These are phyloP conservation scores for Colletotrichum tropicicola DNA, from an alignment of 2,329 filamentous ascomycete species.

Conservation along the genomic window DNA sequence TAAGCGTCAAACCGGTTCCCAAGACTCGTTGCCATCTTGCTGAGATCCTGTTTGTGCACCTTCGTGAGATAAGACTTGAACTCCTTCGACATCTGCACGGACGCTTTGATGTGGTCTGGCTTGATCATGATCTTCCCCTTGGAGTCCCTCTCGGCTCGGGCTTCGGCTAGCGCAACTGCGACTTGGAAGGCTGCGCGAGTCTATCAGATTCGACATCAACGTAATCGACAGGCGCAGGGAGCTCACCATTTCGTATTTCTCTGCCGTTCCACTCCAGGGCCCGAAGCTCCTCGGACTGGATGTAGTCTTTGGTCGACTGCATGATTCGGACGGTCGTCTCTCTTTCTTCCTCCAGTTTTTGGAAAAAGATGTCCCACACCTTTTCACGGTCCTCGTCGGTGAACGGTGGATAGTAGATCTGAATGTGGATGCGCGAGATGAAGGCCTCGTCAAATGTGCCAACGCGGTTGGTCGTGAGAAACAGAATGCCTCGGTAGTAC, in stretches of 20 bases:
- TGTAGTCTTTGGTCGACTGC: constrained; percentile 30
- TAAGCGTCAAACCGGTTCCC: background rate
- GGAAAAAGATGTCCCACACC: constrained; percentile 38
- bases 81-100: constrained; percentile 29
- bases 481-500: constrained; percentile 41
- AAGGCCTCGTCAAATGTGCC: constrained; percentile 42
- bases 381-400: constrained; percentile 34
- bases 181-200: constrained; percentile 36
- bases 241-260: constrained; percentile 35
- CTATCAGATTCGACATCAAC: background rate
- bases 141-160: constrained; percentile 26
- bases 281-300: constrained; percentile 21
- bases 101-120: constrained; percentile 30
- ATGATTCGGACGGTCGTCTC: constrained; percentile 34
- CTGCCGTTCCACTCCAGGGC: constrained; percentile 33
- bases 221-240: no score
- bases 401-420: constrained; percentile 39
- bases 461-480: constrained; percentile 40
- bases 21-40: background rate
- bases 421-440: constrained; percentile 40
- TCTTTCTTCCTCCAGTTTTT: constrained; percentile 36
- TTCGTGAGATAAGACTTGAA: constrained; percentile 30
- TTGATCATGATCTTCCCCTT: constrained; percentile 30
- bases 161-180: constrained; percentile 38
- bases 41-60: background rate